A percentile compares a stretch with the other conserved stretches of the same genome.
Conservation (phyloP, 129 eudicot genomes). For the Gnaphalium uliginosum region DNA sequence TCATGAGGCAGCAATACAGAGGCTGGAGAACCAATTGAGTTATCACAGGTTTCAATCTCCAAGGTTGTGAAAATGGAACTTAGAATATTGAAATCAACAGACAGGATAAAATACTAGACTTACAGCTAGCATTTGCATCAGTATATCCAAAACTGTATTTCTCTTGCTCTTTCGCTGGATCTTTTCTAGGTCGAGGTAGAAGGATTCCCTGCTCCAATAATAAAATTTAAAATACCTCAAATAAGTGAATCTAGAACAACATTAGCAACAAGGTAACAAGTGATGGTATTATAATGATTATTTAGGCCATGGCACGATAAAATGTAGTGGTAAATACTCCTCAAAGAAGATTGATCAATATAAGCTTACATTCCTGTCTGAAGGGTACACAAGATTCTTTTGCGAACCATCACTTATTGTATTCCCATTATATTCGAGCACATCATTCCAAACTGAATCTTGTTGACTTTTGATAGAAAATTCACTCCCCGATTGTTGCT, state of each 20-base stretch:
- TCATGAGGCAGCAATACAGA: slow-evolving; percentile 43
- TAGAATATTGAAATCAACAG: slow-evolving; percentile 22
- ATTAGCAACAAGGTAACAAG: slow-evolving; percentile 23
- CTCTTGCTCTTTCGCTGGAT: slow-evolving; percentile 40
- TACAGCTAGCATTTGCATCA: slow-evolving; percentile 35
- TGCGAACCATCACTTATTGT: slow-evolving; percentile 34
- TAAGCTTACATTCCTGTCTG: slow-evolving; percentile 49
- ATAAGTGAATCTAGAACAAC: slow-evolving; percentile 20
- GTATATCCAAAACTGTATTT: slow-evolving; percentile 34
- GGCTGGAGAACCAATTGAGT: slow-evolving; percentile 42
- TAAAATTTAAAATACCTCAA: neutral
- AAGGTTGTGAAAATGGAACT: neutral
- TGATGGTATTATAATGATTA: slow-evolving; percentile 5
- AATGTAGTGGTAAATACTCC: neutral
- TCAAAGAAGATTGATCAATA: slow-evolving; percentile 16
- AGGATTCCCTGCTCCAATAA: slow-evolving; percentile 34
- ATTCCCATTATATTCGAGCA: slow-evolving; percentile 35
- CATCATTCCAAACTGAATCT: slow-evolving; percentile 51
- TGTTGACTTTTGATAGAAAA: slow-evolving; percentile 29
- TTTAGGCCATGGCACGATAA: neutral
- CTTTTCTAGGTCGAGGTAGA: slow-evolving; percentile 31
- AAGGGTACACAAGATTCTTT: slow-evolving; percentile 26
- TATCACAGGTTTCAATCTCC: slow-evolving; percentile 25
- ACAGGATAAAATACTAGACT: slow-evolving; percentile 34
- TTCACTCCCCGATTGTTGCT: slow-evolving; percentile 24